A percentile compares a stretch with the other conserved stretches of the same genome.
These are phyloP conservation scores for Psilocybe subaeruginosa DNA, from an alignment of 768 basidiomycete genomes.

Conservation along the genomic window DNA sequence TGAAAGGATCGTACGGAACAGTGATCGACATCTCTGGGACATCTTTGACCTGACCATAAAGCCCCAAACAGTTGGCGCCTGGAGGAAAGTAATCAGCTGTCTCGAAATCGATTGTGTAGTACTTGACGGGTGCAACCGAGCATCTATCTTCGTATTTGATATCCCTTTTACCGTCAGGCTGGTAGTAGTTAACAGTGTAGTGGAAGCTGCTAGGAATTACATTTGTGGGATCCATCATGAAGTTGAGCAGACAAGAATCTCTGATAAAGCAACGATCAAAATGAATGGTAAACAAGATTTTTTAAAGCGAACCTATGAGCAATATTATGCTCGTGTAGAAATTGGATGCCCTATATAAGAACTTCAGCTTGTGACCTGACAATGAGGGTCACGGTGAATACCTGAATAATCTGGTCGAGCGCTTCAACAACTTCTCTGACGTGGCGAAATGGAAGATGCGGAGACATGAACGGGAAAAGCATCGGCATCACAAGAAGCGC, in stretches of 20 bases:
- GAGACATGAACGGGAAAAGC: constrained; percentile 16
- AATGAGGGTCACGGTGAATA: neutral
- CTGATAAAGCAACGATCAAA: neutral
- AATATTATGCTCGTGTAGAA: constrained; percentile 20
- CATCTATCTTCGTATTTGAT: constrained; percentile 18
- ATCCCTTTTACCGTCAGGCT: neutral
- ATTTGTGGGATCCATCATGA: constrained; percentile 23
- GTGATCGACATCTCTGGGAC: constrained; percentile 26
- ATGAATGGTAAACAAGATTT: too few relatives aligned
- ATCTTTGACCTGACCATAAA: constrained; percentile 23
- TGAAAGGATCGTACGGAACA: constrained; percentile 31
- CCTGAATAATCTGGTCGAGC: constrained; percentile 14
- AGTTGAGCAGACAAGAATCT: constrained; percentile 18
- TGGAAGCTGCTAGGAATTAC: constrained; percentile 21
- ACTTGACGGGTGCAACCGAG: constrained; percentile 24
- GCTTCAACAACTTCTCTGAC: constrained; percentile 25
- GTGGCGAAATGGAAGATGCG: constrained; percentile 19
- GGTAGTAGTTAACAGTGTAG: neutral
- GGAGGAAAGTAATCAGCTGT: constrained; percentile 13
- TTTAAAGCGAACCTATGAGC: constrained; percentile 19
- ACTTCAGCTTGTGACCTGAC: neutral
- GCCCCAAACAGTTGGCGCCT: constrained; percentile 6
- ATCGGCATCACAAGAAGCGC: constrained; percentile 27
- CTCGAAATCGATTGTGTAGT: constrained; percentile 33
- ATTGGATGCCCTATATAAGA: constrained; percentile 15